Base-by-base conservation (phyloP, 2,329 filamentous ascomycete genomes). In the Nigrograna mackinnonii region DNA sequence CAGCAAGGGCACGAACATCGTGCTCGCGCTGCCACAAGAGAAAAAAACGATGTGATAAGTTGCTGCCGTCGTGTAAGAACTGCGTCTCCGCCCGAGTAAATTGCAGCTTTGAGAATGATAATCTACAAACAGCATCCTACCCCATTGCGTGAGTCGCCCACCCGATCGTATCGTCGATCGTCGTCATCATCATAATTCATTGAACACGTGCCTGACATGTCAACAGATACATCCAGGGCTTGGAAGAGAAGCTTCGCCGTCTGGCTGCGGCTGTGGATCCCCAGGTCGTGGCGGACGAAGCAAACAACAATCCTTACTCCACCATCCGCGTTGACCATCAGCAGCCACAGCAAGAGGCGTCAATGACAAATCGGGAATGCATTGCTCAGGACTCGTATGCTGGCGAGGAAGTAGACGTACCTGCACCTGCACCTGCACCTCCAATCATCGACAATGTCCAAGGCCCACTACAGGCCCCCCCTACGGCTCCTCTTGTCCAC, bases 81-180 rank as follows among this genome's bases (percentile, higher is more conserved):
- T 28, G 24, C 24, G 9, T 9, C 9, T n/a, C n/a, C 9, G 24
- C 24, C 9, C 9, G n/a, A 9, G 24, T 76, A 1, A n/a, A n/a
- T n/a, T 28, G 24, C n/a, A 28, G 24, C 24, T 28, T 28, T 28
- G 9, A 9, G 24, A n/a, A 28, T 9, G 24, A 28, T 9, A n/a
- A 28, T n/a, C 24, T 9, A 9, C 24, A 28, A 28, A n/a, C n/a
- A n/a, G 24, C 9, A 9, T 28, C 24, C n/a, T 28, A 28, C 24
- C n/a, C 24, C 24, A 28, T 28, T n/a, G 24, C 24, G 24, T 28
- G 24, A 9, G 24, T 28, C 24, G 9, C n/a, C 24, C 24, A n/a
- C 24, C n/a, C n/a, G n/a, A 28, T 28, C 24, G 9, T n/a, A 9
- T 28, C 9, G 9, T 9, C 24, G 9, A 9, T 28, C n/a, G 9